These are phyloP conservation scores for Oryza longistaminata DNA, from an alignment of 176 grass and related monocot species.

Conservation along the genomic window DNA sequence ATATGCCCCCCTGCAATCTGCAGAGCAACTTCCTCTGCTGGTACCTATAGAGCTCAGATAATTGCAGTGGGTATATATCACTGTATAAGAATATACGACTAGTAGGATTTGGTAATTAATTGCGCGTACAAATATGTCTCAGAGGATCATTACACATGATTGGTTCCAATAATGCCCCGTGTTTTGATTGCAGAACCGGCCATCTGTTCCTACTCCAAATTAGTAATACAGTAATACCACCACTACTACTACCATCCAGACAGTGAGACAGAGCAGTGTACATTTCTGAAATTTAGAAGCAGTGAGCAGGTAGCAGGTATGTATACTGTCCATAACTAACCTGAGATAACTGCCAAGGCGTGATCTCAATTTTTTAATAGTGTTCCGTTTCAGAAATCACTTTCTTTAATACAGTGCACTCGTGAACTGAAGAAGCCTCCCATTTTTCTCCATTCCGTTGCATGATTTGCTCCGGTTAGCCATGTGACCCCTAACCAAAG, in stretches of 20 bases:
- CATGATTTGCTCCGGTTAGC: constrained; percentile 42
- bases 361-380: not conserved
- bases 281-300: not conserved
- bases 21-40: not conserved
- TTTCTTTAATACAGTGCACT: constrained; percentile 8
- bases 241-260: not conserved
- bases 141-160: constrained; percentile 17
- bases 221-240: not conserved
- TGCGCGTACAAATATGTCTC: constrained; percentile 2
- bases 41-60: not conserved
- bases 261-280: not conserved
- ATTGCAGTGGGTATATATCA: not conserved
- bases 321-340: not conserved
- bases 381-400: not conserved
- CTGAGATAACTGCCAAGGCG: constrained; percentile 25
- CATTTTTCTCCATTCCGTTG: not conserved
- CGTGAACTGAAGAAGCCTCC: constrained; percentile 8
- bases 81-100: not conserved
- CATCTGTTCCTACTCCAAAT: not conserved
- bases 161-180: constrained; percentile 19
- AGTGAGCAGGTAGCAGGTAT: not conserved
- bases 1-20: not conserved
- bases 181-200: constrained; percentile 19
- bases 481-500: constrained; percentile 52
- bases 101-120: constrained; percentile 1